Base-by-base conservation (phyloP, 2,329 filamentous ascomycete genomes). In the Cladosporium sp. region DNA sequence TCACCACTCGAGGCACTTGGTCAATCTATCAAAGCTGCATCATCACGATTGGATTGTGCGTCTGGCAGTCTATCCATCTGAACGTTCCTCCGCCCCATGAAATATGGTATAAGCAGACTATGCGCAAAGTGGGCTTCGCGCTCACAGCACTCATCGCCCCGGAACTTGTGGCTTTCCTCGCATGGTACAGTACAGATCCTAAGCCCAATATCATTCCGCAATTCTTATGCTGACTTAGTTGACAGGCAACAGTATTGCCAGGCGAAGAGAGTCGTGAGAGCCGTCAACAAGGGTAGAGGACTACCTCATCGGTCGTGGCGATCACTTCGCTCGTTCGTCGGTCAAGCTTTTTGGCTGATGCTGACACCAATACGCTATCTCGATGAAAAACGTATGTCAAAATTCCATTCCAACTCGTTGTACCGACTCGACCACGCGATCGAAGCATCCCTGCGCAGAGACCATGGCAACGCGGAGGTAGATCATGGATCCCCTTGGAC, bases 31-130 rank as follows among this genome's bases (percentile, higher is more conserved):
- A 57, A 23, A 57, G 25, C 28, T 57, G 53, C 16, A 36, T 57
- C 18, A 18, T 57, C 30, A 51, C 48, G 1, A 51, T 51, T n/a
- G n/a, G 58, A 32, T 48, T 69, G 10, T 70, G 69, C 53, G 54
- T 69, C 11, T 69, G 66, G 63, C 65, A 58, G 10, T 63, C 69
- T 5, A 61, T 69, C 25, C 69, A 69, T 36, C 60, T 70, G 25
- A 70, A 70, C 36, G 28, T 69, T 5, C 67, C 67, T 7, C 23
- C 36, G 6, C 58, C 58, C 21, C 59, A 43, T n/a, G 58, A 62
- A 46, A 58, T 34, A 25, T 25, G 21, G 7, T 56, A 25, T n/a
- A 36, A 26, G 49, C 68, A 69, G 28, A 65, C n/a, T 0, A 58
- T 43, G 18, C 63, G 58, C 23, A 67, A 66, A 46, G 10, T 61